Base-by-base conservation (phyloP, 2,329 filamentous ascomycete genomes). In the Daldinia sp. region DNA sequence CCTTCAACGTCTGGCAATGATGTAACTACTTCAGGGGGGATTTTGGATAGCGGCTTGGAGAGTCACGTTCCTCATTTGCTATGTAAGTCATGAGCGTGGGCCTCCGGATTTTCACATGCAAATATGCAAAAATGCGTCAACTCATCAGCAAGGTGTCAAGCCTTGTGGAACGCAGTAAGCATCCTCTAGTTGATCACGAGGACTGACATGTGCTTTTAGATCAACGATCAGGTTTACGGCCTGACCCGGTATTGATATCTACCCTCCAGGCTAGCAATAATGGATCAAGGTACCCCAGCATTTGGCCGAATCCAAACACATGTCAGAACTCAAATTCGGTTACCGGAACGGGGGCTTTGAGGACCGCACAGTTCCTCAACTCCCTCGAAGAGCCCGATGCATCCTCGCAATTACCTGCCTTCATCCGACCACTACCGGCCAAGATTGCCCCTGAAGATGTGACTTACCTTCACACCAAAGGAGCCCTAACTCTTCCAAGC, bases 361-460 rank as follows among this genome's bases (percentile, higher is more conserved):
- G 78, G 64, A 78, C 78, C 17, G 74, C 77, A 15, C 79, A 82
- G 65, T 79, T 81, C 60, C 76, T 81, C 58, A 79, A 73, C 67
- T 78, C 84, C 67, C 79, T 84, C 65, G 78, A 85, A 66, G 77
- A 80, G 66, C 77, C 81, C 61, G 81, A 82, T 69, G 75, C 73
- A 30, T 76, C 80, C 45, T 77, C 82, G 30, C 81, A 88, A 58
- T 78, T 89, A 19, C 87, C 87, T 34, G 78, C 79, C 29, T 97
- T 93, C 73, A 88, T 97, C 72, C 91, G 92, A 71, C 89, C 92
- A 21, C 82, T 97, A 5, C 93, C 93, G 0, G 78, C 85, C 41
- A 90, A 90, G 72, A 90, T 97, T 69, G 87, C 90, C 4, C 82
- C 86, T 11, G 93, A 96, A 70, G 94, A 97, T 79, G 86, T 96